phyloP scores from a whole-genome alignment of 495 filamentous ascomycete species.

The Chaetomium fimeti region DNA sequence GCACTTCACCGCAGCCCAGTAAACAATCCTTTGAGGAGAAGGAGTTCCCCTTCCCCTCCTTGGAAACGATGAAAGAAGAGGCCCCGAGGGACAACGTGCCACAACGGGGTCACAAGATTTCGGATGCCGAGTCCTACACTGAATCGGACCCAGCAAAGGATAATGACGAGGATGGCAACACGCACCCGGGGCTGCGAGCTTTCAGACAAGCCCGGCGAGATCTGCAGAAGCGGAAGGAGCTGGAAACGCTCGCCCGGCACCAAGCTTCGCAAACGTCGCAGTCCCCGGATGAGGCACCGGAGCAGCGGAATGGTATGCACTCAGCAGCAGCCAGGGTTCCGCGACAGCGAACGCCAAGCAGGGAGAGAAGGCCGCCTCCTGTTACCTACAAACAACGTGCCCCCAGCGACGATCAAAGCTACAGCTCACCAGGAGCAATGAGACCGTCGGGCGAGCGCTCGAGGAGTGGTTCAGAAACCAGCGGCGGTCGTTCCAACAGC shows the following conservation, averaged over 20 bases:
- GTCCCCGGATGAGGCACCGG: constrained; percentile 23
- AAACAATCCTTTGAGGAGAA: constrained; percentile 37
- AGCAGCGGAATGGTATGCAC: constrained; percentile 27
- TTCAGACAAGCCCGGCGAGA: constrained; percentile 55
- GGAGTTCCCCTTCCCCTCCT: constrained; percentile 26
- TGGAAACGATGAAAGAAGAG: constrained; percentile 34
- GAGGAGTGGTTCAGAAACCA: constrained; percentile 61
- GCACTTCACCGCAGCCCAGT: constrained; percentile 51
- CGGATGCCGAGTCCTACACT: constrained; percentile 25
- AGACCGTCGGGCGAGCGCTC: constrained; percentile 49
- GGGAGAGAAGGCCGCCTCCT: constrained; percentile 47
- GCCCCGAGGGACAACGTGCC: constrained; percentile 50
- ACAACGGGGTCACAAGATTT: constrained; percentile 32
- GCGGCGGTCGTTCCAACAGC: constrained; percentile 51
- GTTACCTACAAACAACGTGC: constrained; percentile 42
- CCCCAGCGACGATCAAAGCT: constrained; percentile 41
- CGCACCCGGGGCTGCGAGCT: constrained; percentile 45
- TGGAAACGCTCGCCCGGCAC: constrained; percentile 40
- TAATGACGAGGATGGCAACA: constrained; percentile 34
- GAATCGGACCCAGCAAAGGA: constrained; percentile 24
- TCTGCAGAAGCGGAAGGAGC: constrained; percentile 51
- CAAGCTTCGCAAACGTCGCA: constrained; percentile 32
- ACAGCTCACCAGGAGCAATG: constrained; percentile 31
- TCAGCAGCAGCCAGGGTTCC: constrained; percentile 33
- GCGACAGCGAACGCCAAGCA: constrained; percentile 44